A percentile compares a stretch with the other conserved stretches of the same genome.
Conservation (phyloP, 2,329 filamentous ascomycete species). For the Penicillium freii region DNA sequence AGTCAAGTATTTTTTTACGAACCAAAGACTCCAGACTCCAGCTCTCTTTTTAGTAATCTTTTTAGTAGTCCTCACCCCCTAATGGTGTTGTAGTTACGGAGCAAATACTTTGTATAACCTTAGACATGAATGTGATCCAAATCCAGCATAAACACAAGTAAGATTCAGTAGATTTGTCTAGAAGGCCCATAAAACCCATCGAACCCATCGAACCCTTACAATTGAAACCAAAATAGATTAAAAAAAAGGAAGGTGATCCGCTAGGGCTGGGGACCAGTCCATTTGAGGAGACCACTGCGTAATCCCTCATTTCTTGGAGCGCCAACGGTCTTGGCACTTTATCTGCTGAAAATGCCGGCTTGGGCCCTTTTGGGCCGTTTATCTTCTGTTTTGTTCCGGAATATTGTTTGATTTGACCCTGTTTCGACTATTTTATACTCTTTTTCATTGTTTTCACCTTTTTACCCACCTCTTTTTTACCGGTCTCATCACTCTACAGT, state of each 20-base stretch:
- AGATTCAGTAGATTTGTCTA: neutral
- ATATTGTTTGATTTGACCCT: neutral
- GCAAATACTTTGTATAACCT: too few relatives aligned
- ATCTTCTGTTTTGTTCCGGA: neutral
- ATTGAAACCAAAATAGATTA: too few relatives aligned
- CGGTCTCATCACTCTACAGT: neutral
- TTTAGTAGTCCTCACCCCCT: too few relatives aligned
- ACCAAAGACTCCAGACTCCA: too few relatives aligned
- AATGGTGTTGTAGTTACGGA: too few relatives aligned
- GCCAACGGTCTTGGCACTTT: slow-evolving; percentile 8
- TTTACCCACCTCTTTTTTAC: neutral
- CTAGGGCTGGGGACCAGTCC: neutral
- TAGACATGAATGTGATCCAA: neutral
- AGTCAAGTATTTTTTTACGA: neutral
- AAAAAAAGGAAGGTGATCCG: too few relatives aligned
- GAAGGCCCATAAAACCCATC: neutral
- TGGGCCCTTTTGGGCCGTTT: neutral
- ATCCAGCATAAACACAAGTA: too few relatives aligned
- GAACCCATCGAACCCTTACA: too few relatives aligned
- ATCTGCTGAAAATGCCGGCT: neutral
- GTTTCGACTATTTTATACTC: neutral
- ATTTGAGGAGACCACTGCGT: slow-evolving; percentile 3
- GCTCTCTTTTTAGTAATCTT: too few relatives aligned
- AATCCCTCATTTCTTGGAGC: slow-evolving; percentile 9
- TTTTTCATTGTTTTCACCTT: neutral